phyloP scores from a whole-genome alignment of 306 rosid species.

The Bauhinia variegata region DNA sequence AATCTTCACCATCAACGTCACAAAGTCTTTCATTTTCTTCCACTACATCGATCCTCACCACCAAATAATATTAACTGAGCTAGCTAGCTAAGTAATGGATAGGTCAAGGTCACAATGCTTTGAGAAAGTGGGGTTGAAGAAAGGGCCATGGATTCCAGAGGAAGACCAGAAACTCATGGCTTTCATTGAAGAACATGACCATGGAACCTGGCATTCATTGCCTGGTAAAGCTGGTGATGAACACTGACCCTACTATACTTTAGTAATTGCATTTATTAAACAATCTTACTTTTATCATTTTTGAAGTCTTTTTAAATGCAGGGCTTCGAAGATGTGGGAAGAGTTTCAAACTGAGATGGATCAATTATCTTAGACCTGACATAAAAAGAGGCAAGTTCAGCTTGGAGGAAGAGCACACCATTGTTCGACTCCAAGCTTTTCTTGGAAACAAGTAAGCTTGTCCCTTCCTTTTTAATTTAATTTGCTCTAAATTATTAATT shows the following conservation, averaged over 20 bases:
- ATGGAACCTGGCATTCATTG: conserved; percentile 68
- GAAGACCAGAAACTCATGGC: conserved; percentile 67
- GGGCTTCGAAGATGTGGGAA: conserved; percentile 62
- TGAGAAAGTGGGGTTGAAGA: conserved; percentile 53
- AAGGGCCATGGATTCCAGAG: conserved; percentile 65
- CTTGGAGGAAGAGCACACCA: conserved; percentile 56
- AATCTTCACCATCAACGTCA: too few relatives aligned
- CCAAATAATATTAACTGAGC: too few relatives aligned
- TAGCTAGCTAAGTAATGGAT: not conserved
- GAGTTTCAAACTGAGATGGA: conserved; percentile 62
- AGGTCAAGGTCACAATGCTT: conserved; percentile 64
- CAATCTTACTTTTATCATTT: too few relatives aligned
- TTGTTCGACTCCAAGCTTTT: conserved; percentile 63
- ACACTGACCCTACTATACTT: too few relatives aligned
- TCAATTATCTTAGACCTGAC: conserved; percentile 54
- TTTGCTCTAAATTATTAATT: too few relatives aligned
- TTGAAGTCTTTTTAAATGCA: not conserved
- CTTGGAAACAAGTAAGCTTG: conserved; percentile 55
- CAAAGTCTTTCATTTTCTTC: too few relatives aligned
- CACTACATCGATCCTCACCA: too few relatives aligned
- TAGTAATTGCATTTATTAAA: too few relatives aligned
- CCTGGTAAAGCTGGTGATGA: conserved; percentile 63
- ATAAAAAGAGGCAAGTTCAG: conserved; percentile 62
- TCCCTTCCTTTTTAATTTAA: too few relatives aligned
- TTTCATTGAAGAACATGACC: conserved; percentile 59